A percentile compares a stretch with the other conserved stretches of the same genome.
phyloP scores from a whole-genome alignment of 2,329 filamentous ascomycete genomes.

The Paraphoma sp. region DNA sequence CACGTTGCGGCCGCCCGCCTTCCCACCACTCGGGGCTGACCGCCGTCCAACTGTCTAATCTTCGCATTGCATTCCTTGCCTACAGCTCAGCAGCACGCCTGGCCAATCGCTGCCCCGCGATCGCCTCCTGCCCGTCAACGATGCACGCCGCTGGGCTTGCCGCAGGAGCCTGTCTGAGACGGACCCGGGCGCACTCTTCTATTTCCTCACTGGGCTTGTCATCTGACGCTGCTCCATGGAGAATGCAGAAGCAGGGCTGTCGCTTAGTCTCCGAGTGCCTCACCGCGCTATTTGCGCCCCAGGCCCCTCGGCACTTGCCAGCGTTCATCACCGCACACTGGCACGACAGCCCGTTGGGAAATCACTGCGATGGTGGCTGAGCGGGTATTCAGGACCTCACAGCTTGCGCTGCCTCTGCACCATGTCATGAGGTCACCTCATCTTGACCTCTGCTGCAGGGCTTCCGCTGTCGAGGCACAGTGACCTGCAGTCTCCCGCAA shows the following conservation, averaged over 20 bases:
- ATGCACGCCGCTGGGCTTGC: slow-evolving; percentile 27
- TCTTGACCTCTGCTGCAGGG: slow-evolving; percentile 37
- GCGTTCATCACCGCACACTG: slow-evolving; percentile 32
- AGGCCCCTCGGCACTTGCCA: slow-evolving; percentile 34
- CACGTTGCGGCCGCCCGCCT: slow-evolving; percentile 41
- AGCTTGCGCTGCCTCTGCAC: slow-evolving; percentile 28
- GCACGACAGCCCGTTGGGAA: slow-evolving; percentile 46
- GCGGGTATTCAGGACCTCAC: slow-evolving; percentile 33
- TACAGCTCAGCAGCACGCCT: slow-evolving; percentile 20
- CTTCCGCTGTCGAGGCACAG: slow-evolving; percentile 38
- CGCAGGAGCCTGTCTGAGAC: slow-evolving; percentile 37
- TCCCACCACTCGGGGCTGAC: slow-evolving; percentile 37
- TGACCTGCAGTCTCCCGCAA: slow-evolving; percentile 46
- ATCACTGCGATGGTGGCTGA: slow-evolving; percentile 46
- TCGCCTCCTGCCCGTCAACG: slow-evolving; percentile 15
- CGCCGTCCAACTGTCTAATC: slow-evolving; percentile 25
- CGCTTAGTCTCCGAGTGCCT: slow-evolving; percentile 33
- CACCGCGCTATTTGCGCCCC: slow-evolving; percentile 27
- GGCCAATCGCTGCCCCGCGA: slow-evolving; percentile 25
- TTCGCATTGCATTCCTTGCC: slow-evolving; percentile 44
- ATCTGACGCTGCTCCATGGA: slow-evolving; percentile 40
- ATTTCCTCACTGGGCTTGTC: slow-evolving; percentile 30
- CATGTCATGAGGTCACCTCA: slow-evolving; percentile 40
- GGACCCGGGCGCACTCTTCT: slow-evolving; percentile 21
- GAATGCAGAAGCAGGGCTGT: slow-evolving; percentile 33